Base-by-base conservation (phyloP, 2,329 filamentous ascomycete species). In the Fusarium scirpi region DNA sequence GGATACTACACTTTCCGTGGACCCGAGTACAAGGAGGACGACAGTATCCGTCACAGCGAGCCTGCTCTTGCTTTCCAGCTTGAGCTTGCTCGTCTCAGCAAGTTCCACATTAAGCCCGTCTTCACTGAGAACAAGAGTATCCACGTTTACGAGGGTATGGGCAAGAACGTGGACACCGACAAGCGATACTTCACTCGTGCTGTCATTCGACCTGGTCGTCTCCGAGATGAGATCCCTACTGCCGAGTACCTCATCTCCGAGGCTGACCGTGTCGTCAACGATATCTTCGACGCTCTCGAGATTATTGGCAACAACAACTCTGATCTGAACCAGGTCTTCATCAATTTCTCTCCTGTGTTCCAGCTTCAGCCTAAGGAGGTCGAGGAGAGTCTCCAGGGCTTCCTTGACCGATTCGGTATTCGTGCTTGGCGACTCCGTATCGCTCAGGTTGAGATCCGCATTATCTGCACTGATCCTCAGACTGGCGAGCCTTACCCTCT, bases 111-210 rank as follows among this genome's bases (percentile, higher is more conserved):
- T 83, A 97, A 94, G 85, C 95, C 96, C 4, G 94, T 99, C 54
- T 99, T 99, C 84, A 98, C 96, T 0, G 94, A 98, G 83, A 99
- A 99, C 86, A 92, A 97, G 79, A 98, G 97, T 83, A 98, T 99
- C 72, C 96, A 99, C 85, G 94, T 99, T 65, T 99, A 98, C 83
- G 94, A 98, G 86, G 96, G 93, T 73, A 85, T 97, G 76, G 96
- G 96, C 78, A 99, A 98, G 86, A 92, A 92, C 52, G 92, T 94
- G 41, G 94, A 98, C 79, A 94, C 93, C 60, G 96, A 99, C 83
- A 98, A 98, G 89, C 92, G 96, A 74, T 99, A 98, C 88, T 99
- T 99, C 81, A 96, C 96, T 53, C 94, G 96, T 81, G 95, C 95
- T 65, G 93, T 98, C 49, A 97, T 99, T 73, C 91, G 96, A 76